phyloP scores from a whole-genome alignment of 2,329 filamentous ascomycete species.

The Fusarium neocosmosporiellum region DNA sequence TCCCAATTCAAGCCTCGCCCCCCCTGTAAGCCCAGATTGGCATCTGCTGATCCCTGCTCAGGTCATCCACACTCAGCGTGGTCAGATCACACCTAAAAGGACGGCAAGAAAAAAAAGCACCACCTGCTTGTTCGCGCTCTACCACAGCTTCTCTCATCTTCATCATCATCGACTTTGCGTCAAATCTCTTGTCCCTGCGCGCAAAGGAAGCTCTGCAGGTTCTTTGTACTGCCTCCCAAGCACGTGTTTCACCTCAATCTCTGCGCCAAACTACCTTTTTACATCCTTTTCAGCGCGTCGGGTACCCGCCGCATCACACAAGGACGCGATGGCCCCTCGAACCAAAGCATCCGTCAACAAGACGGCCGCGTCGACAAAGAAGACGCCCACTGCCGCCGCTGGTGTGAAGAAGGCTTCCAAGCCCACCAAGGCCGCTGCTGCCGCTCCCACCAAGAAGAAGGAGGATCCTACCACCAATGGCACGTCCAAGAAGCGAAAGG shows the following conservation, averaged over 20 bases:
- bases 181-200: not conserved
- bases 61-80: slow-evolving; percentile 19
- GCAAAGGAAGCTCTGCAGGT: not conserved
- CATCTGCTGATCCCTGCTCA: slow-evolving; percentile 25
- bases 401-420: slow-evolving; percentile 41
- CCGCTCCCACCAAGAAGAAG: slow-evolving; percentile 33
- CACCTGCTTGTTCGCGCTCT: slow-evolving; percentile 13
- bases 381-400: slow-evolving; percentile 35
- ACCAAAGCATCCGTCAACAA: slow-evolving; percentile 43
- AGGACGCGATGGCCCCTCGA: slow-evolving; percentile 48
- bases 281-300: slow-evolving; percentile 9
- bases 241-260: not conserved
- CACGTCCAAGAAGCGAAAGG: slow-evolving; percentile 45
- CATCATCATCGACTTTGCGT: slow-evolving; percentile 22
- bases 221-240: not conserved
- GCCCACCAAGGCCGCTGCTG: slow-evolving; percentile 32
- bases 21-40: slow-evolving; percentile 23
- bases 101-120: slow-evolving; percentile 24
- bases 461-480: slow-evolving; percentile 37
- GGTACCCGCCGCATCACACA: slow-evolving; percentile 17
- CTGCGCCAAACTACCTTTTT: not conserved
- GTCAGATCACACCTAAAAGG: slow-evolving; percentile 31
- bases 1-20: slow-evolving; percentile 10
- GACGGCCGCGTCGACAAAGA: slow-evolving; percentile 41
- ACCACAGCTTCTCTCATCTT: slow-evolving; percentile 18